Evolutionary conservation across 805 yeast genomes (phyloP).

Genomic region (Brettanomyces nanus): DNA sequence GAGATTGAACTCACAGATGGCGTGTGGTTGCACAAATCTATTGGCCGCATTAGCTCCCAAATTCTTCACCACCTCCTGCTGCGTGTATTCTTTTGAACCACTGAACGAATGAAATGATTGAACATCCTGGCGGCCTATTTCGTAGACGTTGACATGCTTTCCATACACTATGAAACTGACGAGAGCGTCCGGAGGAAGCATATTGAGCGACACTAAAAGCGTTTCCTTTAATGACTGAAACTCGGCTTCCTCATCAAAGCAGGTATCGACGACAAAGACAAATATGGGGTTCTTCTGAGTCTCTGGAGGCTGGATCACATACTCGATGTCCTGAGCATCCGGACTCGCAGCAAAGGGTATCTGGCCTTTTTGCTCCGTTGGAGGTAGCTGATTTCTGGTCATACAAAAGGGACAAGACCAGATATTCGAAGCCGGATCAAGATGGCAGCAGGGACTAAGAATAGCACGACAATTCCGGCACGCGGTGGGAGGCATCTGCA

Average conservation of each 20-base stretch:
- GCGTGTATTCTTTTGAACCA: slow-evolving; percentile 44
- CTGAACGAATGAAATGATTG: slow-evolving; percentile 39
- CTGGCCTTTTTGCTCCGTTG: slow-evolving; percentile 9
- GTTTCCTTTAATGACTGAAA: slow-evolving; percentile 44
- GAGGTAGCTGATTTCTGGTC: slow-evolving; percentile 34
- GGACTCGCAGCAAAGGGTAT: slow-evolving; percentile 32
- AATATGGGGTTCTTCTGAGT: slow-evolving; percentile 36
- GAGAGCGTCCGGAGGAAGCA: slow-evolving; percentile 44
- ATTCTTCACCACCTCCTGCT: slow-evolving; percentile 36
- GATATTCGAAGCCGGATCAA: slow-evolving; percentile 22
- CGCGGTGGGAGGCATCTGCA: slow-evolving; percentile 34
- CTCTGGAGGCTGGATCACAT: slow-evolving; percentile 25
- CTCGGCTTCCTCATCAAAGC: slow-evolving; percentile 41
- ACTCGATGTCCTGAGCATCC: slow-evolving; percentile 44
- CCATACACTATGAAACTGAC: slow-evolving; percentile 57
- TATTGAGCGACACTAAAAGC: slow-evolving; percentile 32
- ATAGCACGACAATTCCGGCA: slow-evolving; percentile 51
- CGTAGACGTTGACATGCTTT: slow-evolving; percentile 50
- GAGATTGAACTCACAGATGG: slow-evolving; percentile 43
- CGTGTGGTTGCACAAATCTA: slow-evolving; percentile 40
- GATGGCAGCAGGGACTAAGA: slow-evolving; percentile 41
- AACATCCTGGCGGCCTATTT: slow-evolving; percentile 31
- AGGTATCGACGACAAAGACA: slow-evolving; percentile 49
- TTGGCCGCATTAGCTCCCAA: slow-evolving; percentile 18
- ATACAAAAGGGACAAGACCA: slow-evolving; percentile 58